Conservation (phyloP, 1,139 yeast species). For the Suhomyces kunorum region DNA sequence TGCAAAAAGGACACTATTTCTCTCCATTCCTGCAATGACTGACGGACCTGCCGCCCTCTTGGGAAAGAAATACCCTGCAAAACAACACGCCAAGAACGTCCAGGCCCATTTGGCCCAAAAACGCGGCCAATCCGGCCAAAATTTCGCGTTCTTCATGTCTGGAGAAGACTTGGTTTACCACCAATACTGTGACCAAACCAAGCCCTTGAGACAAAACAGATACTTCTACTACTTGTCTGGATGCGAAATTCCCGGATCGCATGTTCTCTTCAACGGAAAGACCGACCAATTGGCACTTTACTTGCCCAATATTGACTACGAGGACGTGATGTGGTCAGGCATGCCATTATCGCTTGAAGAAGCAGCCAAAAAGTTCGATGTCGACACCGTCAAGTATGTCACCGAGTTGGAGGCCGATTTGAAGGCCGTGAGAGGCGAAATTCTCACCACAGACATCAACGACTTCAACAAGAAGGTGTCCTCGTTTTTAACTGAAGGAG, state of each 20-base stretch:
- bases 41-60: slow-evolving; percentile 17
- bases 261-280: slow-evolving; percentile 57
- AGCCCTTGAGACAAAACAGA: slow-evolving; percentile 83
- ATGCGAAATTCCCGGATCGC: slow-evolving; percentile 77
- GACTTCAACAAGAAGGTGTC: slow-evolving; percentile 34
- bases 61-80: slow-evolving; percentile 67
- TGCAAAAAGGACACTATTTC: too few relatives aligned
- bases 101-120: slow-evolving; percentile 40
- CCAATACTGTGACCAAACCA: slow-evolving; percentile 79
- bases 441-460: slow-evolving; percentile 49
- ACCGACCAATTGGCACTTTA: slow-evolving; percentile 65
- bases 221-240: slow-evolving; percentile 89
- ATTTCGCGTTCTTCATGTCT: slow-evolving; percentile 54
- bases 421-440: slow-evolving; percentile 19
- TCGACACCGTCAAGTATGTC: slow-evolving; percentile 74
- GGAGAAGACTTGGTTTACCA: slow-evolving; percentile 64
- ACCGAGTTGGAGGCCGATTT: slow-evolving; percentile 43
- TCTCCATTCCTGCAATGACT: slow-evolving; percentile 2
- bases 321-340: slow-evolving; percentile 97
- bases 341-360: slow-evolving; percentile 70
- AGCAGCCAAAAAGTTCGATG: slow-evolving; percentile 68
- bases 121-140: slow-evolving; percentile 21
- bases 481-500: slow-evolving; percentile 39
- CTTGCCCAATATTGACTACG: slow-evolving; percentile 79
- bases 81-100: slow-evolving; percentile 61